phyloP scores from a whole-genome alignment of 176 grass and related monocot genomes.

The Melocanna baccifera region DNA sequence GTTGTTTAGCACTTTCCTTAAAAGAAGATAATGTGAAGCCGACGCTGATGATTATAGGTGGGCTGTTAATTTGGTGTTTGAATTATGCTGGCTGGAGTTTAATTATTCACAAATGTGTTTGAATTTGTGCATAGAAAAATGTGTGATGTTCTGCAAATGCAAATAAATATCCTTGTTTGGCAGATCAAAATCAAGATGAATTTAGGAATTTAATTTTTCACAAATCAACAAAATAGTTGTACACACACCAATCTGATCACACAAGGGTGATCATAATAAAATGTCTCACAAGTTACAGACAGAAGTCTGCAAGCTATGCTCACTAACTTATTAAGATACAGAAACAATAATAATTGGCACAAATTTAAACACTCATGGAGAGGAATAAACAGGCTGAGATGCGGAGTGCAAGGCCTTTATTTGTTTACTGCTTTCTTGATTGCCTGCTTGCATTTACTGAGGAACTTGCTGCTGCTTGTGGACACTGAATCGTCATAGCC shows the following conservation, averaged over 20 bases:
- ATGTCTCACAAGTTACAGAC: constrained; percentile 20
- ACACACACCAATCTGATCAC: constrained; percentile 35
- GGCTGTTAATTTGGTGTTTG: not conserved
- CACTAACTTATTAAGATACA: constrained; percentile 30
- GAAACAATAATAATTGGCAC: constrained; percentile 6
- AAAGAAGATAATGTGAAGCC: not conserved
- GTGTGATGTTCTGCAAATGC: not conserved
- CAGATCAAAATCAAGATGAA: not conserved
- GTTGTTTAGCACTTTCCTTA: too few species aligned
- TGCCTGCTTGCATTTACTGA: constrained; percentile 64
- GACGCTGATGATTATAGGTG: not conserved
- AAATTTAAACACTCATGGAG: not conserved
- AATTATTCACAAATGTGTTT: too few species aligned
- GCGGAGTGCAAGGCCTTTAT: constrained; percentile 18
- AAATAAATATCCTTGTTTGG: not conserved
- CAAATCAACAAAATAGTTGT: constrained; percentile 13
- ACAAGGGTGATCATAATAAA: constrained; percentile 18
- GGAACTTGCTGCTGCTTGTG: constrained; percentile 64
- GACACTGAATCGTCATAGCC: constrained; percentile 40
- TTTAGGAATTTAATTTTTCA: not conserved
- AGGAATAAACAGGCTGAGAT: constrained; percentile 29
- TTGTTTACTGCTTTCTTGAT: constrained; percentile 93
- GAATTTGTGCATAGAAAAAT: not conserved
- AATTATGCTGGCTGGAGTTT: not conserved
- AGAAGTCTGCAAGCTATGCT: constrained; percentile 11